phyloP scores from a whole-genome alignment of 1,284 basidiomycete species.

The Fomitiporia mediterranea region DNA sequence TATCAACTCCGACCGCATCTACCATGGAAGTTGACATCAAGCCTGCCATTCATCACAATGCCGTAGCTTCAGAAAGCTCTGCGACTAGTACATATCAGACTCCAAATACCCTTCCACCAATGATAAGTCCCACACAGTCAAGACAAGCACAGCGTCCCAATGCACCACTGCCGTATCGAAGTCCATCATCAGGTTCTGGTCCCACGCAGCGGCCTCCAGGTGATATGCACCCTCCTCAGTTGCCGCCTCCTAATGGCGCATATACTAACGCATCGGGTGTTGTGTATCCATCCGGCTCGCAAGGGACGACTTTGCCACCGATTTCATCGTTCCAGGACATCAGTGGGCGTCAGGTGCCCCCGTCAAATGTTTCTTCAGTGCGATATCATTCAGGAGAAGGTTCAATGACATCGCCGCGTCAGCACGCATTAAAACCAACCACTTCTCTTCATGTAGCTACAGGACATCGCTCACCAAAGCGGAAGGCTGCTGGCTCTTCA shows the following conservation, averaged over 20 bases:
- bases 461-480: constrained; percentile 36
- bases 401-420: constrained; percentile 35
- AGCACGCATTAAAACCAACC: constrained; percentile 30
- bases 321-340: constrained; percentile 65
- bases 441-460: constrained; percentile 34
- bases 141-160: constrained; percentile 14
- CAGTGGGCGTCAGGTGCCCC: constrained; percentile 44
- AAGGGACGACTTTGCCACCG: constrained; percentile 57
- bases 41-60: constrained; percentile 6
- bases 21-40: constrained; percentile 15
- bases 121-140: constrained; percentile 16
- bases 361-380: constrained; percentile 49
- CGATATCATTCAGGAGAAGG: constrained; percentile 50
- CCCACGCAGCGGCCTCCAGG: constrained; percentile 7
- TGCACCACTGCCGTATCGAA: constrained; percentile 18
- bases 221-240: constrained; percentile 28
- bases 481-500: constrained; percentile 54
- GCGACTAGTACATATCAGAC: constrained; percentile 9
- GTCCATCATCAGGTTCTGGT: constrained; percentile 14
- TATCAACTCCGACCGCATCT: constrained; percentile 15
- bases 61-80: constrained; percentile 2
- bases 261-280: constrained; percentile 11
- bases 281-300: constrained; percentile 25
- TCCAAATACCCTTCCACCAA: constrained; percentile 17
- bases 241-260: constrained; percentile 26